Conservation (phyloP, 805 yeast genomes). For the Lipomyces chichibuensis region DNA sequence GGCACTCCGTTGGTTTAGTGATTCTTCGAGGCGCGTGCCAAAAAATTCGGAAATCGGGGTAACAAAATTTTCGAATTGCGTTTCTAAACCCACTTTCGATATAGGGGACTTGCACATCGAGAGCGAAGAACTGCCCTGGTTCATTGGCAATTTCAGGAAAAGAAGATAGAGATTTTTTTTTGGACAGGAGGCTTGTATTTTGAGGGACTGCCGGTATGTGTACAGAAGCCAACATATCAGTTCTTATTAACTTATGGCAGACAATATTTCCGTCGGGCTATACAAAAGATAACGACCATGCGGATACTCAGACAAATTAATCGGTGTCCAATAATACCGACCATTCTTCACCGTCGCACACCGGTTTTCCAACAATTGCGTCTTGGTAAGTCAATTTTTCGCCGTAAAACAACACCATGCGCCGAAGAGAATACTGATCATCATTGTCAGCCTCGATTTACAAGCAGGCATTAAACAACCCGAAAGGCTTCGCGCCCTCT, state of each 20-base stretch:
- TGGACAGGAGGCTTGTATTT: too few relatives aligned
- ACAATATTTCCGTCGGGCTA: neutral
- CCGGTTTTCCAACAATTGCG: slow-evolving; percentile 1
- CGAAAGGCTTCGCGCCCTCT: neutral
- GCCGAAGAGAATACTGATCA: neutral
- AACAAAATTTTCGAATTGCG: too few relatives aligned
- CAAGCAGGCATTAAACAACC: neutral
- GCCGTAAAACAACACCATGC: neutral
- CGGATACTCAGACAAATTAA: neutral
- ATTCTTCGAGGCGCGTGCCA: too few relatives aligned
- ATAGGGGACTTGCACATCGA: too few relatives aligned
- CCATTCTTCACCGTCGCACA: neutral
- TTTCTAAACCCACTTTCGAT: too few relatives aligned
- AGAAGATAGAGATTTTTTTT: too few relatives aligned
- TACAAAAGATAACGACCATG: neutral
- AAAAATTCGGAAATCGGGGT: too few relatives aligned
- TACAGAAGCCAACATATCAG: too few relatives aligned
- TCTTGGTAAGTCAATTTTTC: neutral
- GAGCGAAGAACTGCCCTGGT: too few relatives aligned
- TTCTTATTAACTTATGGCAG: neutral
- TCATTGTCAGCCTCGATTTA: neutral
- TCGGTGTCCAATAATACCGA: neutral
- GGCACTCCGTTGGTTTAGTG: too few relatives aligned
- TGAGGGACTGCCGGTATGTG: too few relatives aligned
- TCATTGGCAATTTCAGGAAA: too few relatives aligned